Evolutionary conservation across 2,329 filamentous ascomycete species (phyloP).

Genomic region (Madurella fahalii): DNA sequence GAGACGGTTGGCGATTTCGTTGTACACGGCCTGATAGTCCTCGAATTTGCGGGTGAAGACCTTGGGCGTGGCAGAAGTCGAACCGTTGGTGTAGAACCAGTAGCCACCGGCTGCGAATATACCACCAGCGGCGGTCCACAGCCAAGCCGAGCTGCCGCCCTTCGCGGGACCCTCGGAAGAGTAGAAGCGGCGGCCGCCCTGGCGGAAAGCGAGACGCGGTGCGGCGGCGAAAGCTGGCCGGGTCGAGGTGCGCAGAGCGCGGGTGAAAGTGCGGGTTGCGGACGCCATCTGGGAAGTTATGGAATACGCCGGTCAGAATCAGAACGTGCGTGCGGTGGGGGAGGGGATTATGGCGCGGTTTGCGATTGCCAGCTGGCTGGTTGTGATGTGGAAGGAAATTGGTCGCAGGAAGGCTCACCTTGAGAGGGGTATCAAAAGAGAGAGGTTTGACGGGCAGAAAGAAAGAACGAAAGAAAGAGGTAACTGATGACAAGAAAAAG

Average conservation of each 20-base stretch:
- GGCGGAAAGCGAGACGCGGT: constrained; percentile 66
- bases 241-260: constrained; percentile 55
- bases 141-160: constrained; percentile 43
- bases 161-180: constrained; percentile 60
- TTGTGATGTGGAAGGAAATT: constrained; percentile 30
- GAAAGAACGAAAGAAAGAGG: constrained; percentile 12
- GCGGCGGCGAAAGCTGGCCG: constrained; percentile 57
- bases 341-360: constrained; percentile 1
- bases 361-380: constrained; percentile 1
- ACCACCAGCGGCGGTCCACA: constrained; percentile 57
- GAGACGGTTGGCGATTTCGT: constrained; percentile 73
- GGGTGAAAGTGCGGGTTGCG: constrained; percentile 52
- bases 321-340: not conserved
- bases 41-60: constrained; percentile 70
- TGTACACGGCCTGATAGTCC: constrained; percentile 95
- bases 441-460: constrained; percentile 1
- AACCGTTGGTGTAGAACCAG: constrained; percentile 61
- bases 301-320: constrained; percentile 13
- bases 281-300: constrained; percentile 38
- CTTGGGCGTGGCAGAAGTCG: constrained; percentile 47
- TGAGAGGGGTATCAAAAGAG: constrained; percentile 6
- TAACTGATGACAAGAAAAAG: constrained; percentile 7
- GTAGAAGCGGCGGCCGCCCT: constrained; percentile 73
- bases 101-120: constrained; percentile 59
- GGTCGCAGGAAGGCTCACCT: constrained; percentile 16